Evolutionary conservation across 129 eudicot species (phyloP), one percentile per base, ranked within the genome.

Genomic region (Tagetes patula): DNA sequence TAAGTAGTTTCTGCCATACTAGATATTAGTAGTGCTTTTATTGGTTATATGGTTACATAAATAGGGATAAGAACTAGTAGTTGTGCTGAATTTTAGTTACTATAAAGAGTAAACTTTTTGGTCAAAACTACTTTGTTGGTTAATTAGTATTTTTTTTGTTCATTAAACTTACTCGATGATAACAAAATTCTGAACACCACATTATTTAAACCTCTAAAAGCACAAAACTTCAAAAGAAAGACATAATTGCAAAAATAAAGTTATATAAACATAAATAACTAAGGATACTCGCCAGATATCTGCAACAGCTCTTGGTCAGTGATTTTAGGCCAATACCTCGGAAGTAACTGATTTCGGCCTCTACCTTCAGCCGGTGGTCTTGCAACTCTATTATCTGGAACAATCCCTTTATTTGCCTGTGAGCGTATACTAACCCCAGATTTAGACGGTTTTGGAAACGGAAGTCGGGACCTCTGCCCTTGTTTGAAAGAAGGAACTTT

Each of bases 351-450:
- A 75, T 70, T 81, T 13, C 87, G 85, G 58, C 96, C 87, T 59
- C 89, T 83, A 61, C 96, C 97, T 74, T 92, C 96, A 82, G 80
- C 89, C 38, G 97, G 97, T 52, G 97, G 96, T 75, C 97, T 87
- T 12, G 96, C 87, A 79, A 89, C 82, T 52, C 94, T 87, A 3
- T 75, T 68, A 12, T 83, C 85, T 41, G 86, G 73, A 70, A 38
- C 75, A 32, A 40, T 13, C 59, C 88, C 95, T 77, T 85, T 92
- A 66, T 58, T 85, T 3, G 83, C 63, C 68, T 71, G 94, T 33
- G 87, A 41, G 45, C 75, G 79, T 58, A 77, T 62, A 41, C 67
- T 49, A 49, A 63, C 45, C 56, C 86, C 82, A 47, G 87, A 65
- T 79, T 89, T 92, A 1, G 84, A 69, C 4, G 85, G 87, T 73